These are phyloP conservation scores for Aspergillus phoenicis DNA, from an alignment of 2,329 filamentous ascomycete genomes.

Conservation along the genomic window DNA sequence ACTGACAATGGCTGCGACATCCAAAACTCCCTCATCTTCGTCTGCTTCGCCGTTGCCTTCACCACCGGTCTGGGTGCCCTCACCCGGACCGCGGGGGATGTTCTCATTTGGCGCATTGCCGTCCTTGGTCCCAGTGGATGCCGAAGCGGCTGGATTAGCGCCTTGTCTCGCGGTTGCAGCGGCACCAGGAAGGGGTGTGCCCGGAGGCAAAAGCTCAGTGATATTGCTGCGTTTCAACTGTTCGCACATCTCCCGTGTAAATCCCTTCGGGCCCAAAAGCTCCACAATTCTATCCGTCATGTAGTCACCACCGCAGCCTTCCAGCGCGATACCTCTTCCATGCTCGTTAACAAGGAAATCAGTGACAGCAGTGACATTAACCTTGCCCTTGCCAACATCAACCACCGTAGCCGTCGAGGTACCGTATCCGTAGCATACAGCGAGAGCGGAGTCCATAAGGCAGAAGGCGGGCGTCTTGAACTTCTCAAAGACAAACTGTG, in stretches of 20 bases:
- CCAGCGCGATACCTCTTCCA: conserved; percentile 62
- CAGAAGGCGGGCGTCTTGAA: conserved; percentile 92
- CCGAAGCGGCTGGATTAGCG: conserved; percentile 58
- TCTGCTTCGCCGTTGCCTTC: conserved; percentile 54
- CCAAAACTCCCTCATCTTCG: conserved; percentile 64
- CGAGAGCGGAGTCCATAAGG: conserved; percentile 84
- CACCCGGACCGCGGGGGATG: conserved; percentile 56
- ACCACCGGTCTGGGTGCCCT: conserved; percentile 58
- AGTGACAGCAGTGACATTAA: conserved; percentile 85
- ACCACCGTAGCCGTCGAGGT: conserved; percentile 80
- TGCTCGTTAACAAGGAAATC: conserved; percentile 77
- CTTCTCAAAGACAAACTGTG: conserved; percentile 95
- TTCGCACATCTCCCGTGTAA: conserved; percentile 65
- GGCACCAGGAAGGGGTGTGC: conserved; percentile 56
- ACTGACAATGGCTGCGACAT: conserved; percentile 67
- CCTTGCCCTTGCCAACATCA: conserved; percentile 89
- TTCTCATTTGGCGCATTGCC: conserved; percentile 43
- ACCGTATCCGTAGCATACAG: conserved; percentile 79
- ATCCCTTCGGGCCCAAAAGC: conserved; percentile 62
- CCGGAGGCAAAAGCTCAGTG: conserved; percentile 61
- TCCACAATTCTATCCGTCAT: conserved; percentile 75
- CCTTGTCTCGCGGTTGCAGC: conserved; percentile 45
- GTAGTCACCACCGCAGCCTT: conserved; percentile 79
- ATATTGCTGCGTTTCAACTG: conserved; percentile 66
- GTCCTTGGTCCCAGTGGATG: conserved; percentile 56